phyloP scores from a whole-genome alignment of 495 filamentous ascomycete species.

The Schizothecium vesticola region DNA sequence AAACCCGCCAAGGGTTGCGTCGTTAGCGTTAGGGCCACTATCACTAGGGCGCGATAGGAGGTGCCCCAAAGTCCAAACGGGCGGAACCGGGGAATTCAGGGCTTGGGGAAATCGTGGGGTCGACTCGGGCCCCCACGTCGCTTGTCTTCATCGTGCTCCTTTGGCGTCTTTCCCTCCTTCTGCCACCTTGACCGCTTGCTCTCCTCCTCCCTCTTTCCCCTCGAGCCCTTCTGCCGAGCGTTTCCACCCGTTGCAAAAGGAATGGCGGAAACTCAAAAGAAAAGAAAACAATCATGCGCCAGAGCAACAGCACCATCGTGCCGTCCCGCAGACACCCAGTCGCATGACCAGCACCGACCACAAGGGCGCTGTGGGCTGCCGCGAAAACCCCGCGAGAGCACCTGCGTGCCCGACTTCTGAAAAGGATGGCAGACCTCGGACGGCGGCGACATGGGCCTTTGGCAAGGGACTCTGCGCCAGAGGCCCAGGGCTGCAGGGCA shows the following conservation, averaged over 20 bases:
- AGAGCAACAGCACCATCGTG: not conserved
- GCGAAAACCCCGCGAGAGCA: not conserved
- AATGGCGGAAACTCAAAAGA: not conserved
- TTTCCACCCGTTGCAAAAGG: not conserved
- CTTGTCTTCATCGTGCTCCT: constrained; percentile 9
- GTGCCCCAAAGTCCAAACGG: not conserved
- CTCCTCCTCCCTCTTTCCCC: no score
- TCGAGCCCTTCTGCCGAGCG: no score
- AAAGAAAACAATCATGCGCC: not conserved
- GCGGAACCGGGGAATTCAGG: not conserved
- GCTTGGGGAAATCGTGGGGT: constrained; percentile 6
- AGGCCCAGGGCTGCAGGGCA: not conserved
- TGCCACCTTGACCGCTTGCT: not conserved
- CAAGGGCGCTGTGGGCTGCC: not conserved
- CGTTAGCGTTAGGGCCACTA: constrained; percentile 8
- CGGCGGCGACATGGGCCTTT: not conserved
- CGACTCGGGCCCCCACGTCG: constrained; percentile 15
- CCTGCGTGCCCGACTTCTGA: not conserved
- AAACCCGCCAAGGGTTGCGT: not conserved
- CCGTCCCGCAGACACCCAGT: not conserved
- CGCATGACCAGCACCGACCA: not conserved
- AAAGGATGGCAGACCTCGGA: not conserved
- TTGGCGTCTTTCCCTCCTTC: not conserved
- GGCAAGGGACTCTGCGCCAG: not conserved
- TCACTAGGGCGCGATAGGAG: not conserved